phyloP scores from a whole-genome alignment of 139 green algal species.

The Gonium pectorale region DNA sequence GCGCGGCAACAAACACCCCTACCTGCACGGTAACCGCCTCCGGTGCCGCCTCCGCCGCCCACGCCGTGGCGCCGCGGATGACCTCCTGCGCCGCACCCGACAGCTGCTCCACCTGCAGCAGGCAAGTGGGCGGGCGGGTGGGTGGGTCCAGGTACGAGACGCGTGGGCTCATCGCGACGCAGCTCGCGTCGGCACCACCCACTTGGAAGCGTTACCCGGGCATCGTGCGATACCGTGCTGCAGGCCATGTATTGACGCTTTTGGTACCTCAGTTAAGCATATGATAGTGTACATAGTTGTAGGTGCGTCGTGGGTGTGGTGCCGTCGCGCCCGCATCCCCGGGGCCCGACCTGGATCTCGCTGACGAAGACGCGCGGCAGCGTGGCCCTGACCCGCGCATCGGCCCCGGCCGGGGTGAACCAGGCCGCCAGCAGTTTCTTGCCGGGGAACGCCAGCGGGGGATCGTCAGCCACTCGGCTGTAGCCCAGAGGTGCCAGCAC shows the following conservation, averaged over 20 bases:
- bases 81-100: constrained; percentile 42
- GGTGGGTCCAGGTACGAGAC: too few relatives aligned
- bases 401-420: constrained; percentile 19
- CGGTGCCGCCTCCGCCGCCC: not conserved
- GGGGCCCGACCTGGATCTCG: not conserved
- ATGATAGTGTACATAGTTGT: too few relatives aligned
- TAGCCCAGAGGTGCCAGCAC: constrained; percentile 53
- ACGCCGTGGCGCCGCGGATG: constrained; percentile 30
- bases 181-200: too few relatives aligned
- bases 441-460: constrained; percentile 49
- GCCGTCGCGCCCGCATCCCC: not conserved
- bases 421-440: constrained; percentile 60
- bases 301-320: too few relatives aligned
- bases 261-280: too few relatives aligned
- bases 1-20: too few relatives aligned
- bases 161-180: too few relatives aligned
- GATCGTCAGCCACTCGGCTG: not conserved
- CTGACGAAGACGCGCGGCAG: constrained; percentile 46
- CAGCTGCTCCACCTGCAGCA: constrained; percentile 58
- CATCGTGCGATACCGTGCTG: too few relatives aligned
- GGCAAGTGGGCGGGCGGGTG: too few relatives aligned
- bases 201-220: too few relatives aligned
- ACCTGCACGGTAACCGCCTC: constrained; percentile 22
- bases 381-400: not conserved
- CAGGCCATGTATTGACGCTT: too few relatives aligned